Base-by-base conservation (phyloP, 179 eudicot species). In the Heliamphora pulchella region DNA sequence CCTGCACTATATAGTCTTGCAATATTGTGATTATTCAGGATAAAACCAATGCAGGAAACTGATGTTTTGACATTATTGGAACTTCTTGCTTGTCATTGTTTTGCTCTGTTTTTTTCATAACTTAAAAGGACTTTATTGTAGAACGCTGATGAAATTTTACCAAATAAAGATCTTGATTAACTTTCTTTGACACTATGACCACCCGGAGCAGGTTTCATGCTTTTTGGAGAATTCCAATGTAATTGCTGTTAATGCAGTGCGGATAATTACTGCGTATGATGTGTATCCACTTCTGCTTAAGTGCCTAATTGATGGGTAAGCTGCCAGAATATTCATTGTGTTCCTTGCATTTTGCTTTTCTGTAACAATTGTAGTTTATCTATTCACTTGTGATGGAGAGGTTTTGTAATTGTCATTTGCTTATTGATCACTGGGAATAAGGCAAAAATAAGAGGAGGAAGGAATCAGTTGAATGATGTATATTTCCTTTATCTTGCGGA, bases 251-350 rank as follows among this genome's bases (percentile, higher is more conserved):
- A 75, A 74, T 82, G 89, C 91, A 62, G 84, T 85, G 41, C 90
- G 81, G 86, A 86, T 96, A 80, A 67, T 96, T 81, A 80, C 82
- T 55, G 81, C 90, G 66, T 70, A 89, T 79, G 85, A 85, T 67
- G 82, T 96, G 80, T 92, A 96, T 84, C 98, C 94, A 7, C 86
- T 86, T 82, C 86, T 96, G 83, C 97, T 96, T 84, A 83, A 87
- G 79, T 92, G 99, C 88, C 92, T 96, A 76, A 80, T 87, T 75
- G 86, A 89, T 75, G 91, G 99, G 99, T 96, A 87, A 85, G 82
- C 66, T 47, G 2, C 70, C 14, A 20, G 51, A 22, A 31, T 74
- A 44, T 65, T n/a, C 18, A 5, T 39, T 47, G 9, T 46, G 10
- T 17, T 41, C 68, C 2, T 71, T 22, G 67, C 62, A 65, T 65